Base-by-base conservation (phyloP, 164 flowering plant genomes). In the Stephania yunnanensis region DNA sequence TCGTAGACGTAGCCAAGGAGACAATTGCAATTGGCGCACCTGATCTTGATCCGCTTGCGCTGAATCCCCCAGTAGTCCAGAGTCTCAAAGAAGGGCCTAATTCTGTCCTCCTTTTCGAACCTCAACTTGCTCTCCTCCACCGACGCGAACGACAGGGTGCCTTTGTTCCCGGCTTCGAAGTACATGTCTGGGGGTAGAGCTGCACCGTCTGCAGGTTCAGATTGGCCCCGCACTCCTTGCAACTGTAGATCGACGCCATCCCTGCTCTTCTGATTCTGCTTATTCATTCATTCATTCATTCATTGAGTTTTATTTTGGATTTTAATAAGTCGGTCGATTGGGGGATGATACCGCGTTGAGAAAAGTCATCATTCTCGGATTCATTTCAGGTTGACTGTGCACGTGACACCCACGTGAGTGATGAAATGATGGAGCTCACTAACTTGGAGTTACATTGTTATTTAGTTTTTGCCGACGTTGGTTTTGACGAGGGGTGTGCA, bases 141-240 rank as follows among this genome's bases (percentile, higher is more conserved):
- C 11, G 61, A 55, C 10, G 95, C 65, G 85, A 95, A 92, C 42
- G 99, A 95, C 50, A 93, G 84, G 46, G 93, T 87, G 30, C 87
- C 88, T 66, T 92, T 95, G 88, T 95, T 95, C 17, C 99, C 98
- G 19, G 98, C 98, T 70, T 92, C 98, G 87, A 95, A 95, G 85
- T 86, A 90, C 85, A 85, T 85, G 70, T 87, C 91, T 7, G 93
- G 78, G 98, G 95, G 83, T 63, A 95, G 71, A 92, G 89, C 44
- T 87, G 71, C 82, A 7, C 63, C n/a, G 83, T 70, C 78, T 71
- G 81, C 50, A 95, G 90, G 77, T 93, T 93, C 53, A 92, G 85
- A 72, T 90, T 83, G 1, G 87, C 70, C 1, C 85, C 87, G 85
- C 98, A 96, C 67, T 89, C 89, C 20, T 44, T 78, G 85, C 99